Evolutionary conservation across 345 rosid species (phyloP), one percentile per base, ranked within the genome.

Genomic region (Leavenworthia alabamica): DNA sequence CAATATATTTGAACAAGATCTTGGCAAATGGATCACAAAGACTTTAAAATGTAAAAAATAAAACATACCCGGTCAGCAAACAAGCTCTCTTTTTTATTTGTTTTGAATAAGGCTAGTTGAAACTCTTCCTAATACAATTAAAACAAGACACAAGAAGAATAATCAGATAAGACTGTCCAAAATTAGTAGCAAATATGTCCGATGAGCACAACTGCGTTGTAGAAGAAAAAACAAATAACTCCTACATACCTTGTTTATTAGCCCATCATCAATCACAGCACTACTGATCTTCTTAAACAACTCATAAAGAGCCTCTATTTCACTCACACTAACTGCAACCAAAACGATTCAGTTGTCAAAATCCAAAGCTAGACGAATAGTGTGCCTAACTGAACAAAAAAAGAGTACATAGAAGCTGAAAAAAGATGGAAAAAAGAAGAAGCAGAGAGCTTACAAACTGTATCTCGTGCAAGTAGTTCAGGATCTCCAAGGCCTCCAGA

Each of bases 241-340:
- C 22, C 49, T 48, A 41, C 41, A 64, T 62, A 90, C 97, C 97
- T 87, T 91, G 76, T 88, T 86, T 78, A 91, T 91, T 44, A 88
- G 75, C 11, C 96, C 96, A 54, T 91, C 98, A 64, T 91, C 98
- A 67, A 91, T 84, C 29, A 91, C 96, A 7, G 95, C 91, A 55
- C 96, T 88, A 70, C 98, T 91, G 45, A 91, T 86, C 83, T 86
- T 91, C 89, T 91, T 88, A 81, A 91, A 91, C 37, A 91, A 80
- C 71, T 88, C 96, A 62, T 88, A 88, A 44, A 91, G 75, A 60
- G 98, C 95, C 52, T 91, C 98, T 60, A 91, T 85, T 76, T 91
- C 96, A 73, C 95, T 91, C 58, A 88, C 92, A 53, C 92, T 83
- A 71, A 91, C 96, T 91, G 90, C 80, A n/a, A 76, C 3, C 63